A percentile compares a stretch with the other conserved stretches of the same genome.
These are phyloP conservation scores for Daldinia caldariorum DNA, from an alignment of 495 filamentous ascomycete species.

Conservation along the genomic window DNA sequence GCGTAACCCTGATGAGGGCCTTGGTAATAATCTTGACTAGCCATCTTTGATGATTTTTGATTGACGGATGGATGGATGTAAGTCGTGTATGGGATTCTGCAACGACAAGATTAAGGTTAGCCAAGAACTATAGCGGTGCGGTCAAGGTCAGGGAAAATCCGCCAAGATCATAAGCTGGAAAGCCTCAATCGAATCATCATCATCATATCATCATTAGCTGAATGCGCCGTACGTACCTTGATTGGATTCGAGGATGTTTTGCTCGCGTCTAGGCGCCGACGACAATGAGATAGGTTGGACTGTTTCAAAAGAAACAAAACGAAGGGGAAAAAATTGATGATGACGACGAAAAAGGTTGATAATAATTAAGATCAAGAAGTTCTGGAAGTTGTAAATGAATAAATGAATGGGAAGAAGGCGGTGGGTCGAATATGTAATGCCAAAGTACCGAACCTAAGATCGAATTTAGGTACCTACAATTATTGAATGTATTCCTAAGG, in stretches of 20 bases:
- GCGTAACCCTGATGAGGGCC: slow-evolving; percentile 50
- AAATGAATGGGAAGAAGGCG: slow-evolving; percentile 20
- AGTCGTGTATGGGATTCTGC: slow-evolving; percentile 23
- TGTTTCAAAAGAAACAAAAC: slow-evolving; percentile 10
- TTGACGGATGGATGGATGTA: slow-evolving; percentile 1
- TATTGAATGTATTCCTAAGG: background rate
- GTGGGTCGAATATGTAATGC: slow-evolving; percentile 34
- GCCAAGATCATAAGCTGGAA: slow-evolving; percentile 11
- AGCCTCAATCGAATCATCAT: slow-evolving; percentile 21
- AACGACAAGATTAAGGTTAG: slow-evolving; percentile 26
- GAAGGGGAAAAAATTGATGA: slow-evolving; percentile 19
- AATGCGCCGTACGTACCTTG: slow-evolving; percentile 25
- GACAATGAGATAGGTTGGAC: slow-evolving; percentile 10
- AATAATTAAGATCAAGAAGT: slow-evolving; percentile 26
- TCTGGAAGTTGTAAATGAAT: slow-evolving; percentile 9
- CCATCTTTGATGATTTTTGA: slow-evolving; percentile 50
- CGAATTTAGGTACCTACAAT: background rate
- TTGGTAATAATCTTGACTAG: slow-evolving; percentile 60
- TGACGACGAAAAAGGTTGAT: slow-evolving; percentile 27
- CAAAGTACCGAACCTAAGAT: slow-evolving; percentile 4
- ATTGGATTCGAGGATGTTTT: slow-evolving; percentile 2
- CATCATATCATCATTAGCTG: background rate
- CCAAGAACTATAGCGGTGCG: slow-evolving; percentile 25
- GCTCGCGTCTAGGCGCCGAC: slow-evolving; percentile 1
- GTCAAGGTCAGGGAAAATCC: slow-evolving; percentile 15